Evolutionary conservation across 2,329 filamentous ascomycete species (phyloP).

Genomic region (Aspergillus udagawae): DNA sequence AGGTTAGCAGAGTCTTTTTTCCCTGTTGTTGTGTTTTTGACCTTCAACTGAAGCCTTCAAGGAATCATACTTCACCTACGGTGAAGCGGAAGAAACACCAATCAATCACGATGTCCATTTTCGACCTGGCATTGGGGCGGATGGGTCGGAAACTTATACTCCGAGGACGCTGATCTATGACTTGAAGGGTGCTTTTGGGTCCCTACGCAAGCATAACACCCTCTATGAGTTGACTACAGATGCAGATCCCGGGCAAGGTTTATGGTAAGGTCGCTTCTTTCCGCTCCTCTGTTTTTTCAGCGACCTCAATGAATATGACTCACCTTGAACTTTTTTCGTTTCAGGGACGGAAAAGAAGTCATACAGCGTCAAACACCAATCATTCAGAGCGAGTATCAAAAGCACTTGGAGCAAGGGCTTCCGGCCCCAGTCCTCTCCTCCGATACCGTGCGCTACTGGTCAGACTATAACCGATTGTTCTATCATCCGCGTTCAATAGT

Average conservation of each 20-base stretch:
- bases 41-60: slow-evolving; percentile 33
- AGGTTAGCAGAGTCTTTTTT: slow-evolving; percentile 50
- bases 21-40: background rate
- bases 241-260: slow-evolving; percentile 32
- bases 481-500: slow-evolving; percentile 86
- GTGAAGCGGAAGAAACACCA: slow-evolving; percentile 59
- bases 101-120: slow-evolving; percentile 88
- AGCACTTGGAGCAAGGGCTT: slow-evolving; percentile 69
- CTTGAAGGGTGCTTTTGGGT: slow-evolving; percentile 88
- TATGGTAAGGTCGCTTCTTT: slow-evolving; percentile 38
- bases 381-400: slow-evolving; percentile 69
- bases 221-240: slow-evolving; percentile 64
- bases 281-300: background rate
- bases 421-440: slow-evolving; percentile 61
- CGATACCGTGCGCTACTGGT: slow-evolving; percentile 86
- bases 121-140: slow-evolving; percentile 72
- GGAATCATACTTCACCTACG: slow-evolving; percentile 97
- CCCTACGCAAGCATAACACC: slow-evolving; percentile 79
- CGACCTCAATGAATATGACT: background rate
- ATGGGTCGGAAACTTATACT: slow-evolving; percentile 86
- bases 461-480: slow-evolving; percentile 88
- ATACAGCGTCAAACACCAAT: slow-evolving; percentile 68
- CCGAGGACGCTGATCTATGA: slow-evolving; percentile 92
- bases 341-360: slow-evolving; percentile 63
- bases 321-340: background rate